phyloP scores from a whole-genome alignment of 352 stramenopile species.

The Phytopythium kandeliae region DNA sequence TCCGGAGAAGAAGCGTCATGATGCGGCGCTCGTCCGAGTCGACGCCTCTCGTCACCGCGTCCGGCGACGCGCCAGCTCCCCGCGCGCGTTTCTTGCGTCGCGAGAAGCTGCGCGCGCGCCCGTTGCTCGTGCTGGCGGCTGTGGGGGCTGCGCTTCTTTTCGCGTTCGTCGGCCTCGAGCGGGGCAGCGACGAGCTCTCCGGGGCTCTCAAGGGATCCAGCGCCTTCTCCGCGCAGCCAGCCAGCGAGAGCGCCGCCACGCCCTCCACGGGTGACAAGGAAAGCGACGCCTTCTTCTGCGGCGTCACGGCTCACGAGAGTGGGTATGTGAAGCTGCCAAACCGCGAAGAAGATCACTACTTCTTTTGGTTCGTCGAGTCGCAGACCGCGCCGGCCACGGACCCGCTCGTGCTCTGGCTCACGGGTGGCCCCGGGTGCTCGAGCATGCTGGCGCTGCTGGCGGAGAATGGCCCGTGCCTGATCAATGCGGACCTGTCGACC shows the following conservation, averaged over 20 bases:
- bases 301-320: constrained; percentile 29
- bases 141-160: constrained; percentile 27
- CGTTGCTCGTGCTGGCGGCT: constrained; percentile 13
- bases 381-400: constrained; percentile 22
- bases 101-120: not conserved
- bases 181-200: constrained; percentile 2
- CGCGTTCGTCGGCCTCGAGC: constrained; percentile 23
- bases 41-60: constrained; percentile 19
- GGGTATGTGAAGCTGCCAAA: constrained; percentile 52
- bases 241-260: not conserved
- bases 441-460: constrained; percentile 47
- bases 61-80: not conserved
- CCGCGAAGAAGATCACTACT: constrained; percentile 50
- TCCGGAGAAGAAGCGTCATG: not conserved
- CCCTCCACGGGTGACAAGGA: not conserved
- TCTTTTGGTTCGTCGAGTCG: constrained; percentile 67
- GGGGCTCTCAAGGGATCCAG: constrained; percentile 1
- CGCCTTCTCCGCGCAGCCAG: not conserved
- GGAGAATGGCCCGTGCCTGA: constrained; percentile 60
- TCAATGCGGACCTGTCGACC: constrained; percentile 40
- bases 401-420: constrained; percentile 64
- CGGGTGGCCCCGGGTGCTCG: constrained; percentile 53
- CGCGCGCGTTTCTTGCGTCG: not conserved
- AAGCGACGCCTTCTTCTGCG: constrained; percentile 23
- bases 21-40: constrained; percentile 25